Evolutionary conservation across 805 yeast species (phyloP).

Genomic region (Lipomyces japonicus): DNA sequence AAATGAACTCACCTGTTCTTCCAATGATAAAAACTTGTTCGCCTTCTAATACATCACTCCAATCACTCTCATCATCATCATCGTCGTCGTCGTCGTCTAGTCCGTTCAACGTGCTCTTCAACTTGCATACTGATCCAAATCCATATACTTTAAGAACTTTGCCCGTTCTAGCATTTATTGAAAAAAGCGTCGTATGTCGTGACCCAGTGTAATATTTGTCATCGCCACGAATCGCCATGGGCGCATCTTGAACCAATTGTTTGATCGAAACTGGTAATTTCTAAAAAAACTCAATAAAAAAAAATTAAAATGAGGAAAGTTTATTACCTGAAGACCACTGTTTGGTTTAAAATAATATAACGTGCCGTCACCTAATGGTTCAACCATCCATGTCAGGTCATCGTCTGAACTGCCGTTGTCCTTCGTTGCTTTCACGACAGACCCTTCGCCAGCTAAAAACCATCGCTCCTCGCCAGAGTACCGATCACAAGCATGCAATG

Average conservation of each 20-base stretch:
- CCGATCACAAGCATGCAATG: slow-evolving; percentile 74
- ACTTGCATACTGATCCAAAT: slow-evolving; percentile 40
- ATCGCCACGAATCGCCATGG: slow-evolving; percentile 71
- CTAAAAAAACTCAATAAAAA: slow-evolving; percentile 2
- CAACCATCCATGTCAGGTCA: slow-evolving; percentile 74
- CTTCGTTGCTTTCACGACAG: slow-evolving; percentile 50
- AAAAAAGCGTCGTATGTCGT: slow-evolving; percentile 68
- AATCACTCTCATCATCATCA: slow-evolving; percentile 22
- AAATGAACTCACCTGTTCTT: slow-evolving; percentile 13
- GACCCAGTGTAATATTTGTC: slow-evolving; percentile 82
- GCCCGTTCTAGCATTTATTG: slow-evolving; percentile 72
- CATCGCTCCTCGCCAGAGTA: slow-evolving; percentile 71
- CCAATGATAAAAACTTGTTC: slow-evolving; percentile 20
- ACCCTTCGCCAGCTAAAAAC: slow-evolving; percentile 65
- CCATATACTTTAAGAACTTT: slow-evolving; percentile 69
- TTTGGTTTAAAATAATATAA: slow-evolving; percentile 74
- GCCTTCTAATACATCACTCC: slow-evolving; percentile 12
- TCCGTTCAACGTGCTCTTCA: slow-evolving; percentile 1
- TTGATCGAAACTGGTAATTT: slow-evolving; percentile 73
- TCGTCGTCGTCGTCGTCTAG: slow-evolving; percentile 13
- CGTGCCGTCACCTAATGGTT: slow-evolving; percentile 81
- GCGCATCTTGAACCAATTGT: slow-evolving; percentile 75
- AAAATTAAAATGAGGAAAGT: background rate
- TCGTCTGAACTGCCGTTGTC: slow-evolving; percentile 30
- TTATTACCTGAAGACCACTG: slow-evolving; percentile 60